phyloP scores from a whole-genome alignment of 495 filamentous ascomycete species.

The Talaromyces proteolyticus region DNA sequence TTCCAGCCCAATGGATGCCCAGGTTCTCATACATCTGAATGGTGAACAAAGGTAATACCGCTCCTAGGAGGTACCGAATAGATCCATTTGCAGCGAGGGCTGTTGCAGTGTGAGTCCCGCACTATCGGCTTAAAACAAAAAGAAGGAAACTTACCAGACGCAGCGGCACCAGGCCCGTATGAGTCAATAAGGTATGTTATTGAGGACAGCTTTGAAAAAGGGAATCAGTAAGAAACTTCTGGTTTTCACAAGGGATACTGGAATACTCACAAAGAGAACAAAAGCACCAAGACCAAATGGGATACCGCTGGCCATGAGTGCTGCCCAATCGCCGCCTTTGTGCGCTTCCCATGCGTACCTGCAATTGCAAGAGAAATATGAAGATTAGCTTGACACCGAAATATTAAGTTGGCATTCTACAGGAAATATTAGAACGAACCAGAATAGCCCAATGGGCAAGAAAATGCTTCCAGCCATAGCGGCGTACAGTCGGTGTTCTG shows the following conservation, averaged over 20 bases:
- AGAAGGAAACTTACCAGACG: slow-evolving; percentile 19
- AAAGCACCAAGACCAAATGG: slow-evolving; percentile 4
- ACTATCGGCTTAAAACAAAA: slow-evolving; percentile 38
- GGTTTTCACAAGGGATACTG: background rate
- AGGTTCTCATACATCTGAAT: slow-evolving; percentile 4
- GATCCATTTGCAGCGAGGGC: slow-evolving; percentile 54
- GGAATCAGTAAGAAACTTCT: background rate
- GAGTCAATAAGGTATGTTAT: slow-evolving; percentile 45
- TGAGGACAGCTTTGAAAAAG: slow-evolving; percentile 1
- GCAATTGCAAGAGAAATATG: background rate
- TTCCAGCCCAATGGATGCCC: slow-evolving; percentile 8
- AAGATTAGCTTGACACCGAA: background rate
- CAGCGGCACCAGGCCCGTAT: slow-evolving; percentile 46
- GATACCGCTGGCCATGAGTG: background rate
- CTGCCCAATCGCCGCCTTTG: slow-evolving; percentile 2
- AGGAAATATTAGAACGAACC: background rate
- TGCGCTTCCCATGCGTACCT: slow-evolving; percentile 4
- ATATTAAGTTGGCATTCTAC: background rate
- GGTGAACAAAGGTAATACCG: slow-evolving; percentile 47
- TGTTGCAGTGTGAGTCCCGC: slow-evolving; percentile 43
- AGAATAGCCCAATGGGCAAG: slow-evolving; percentile 37
- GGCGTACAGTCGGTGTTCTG: slow-evolving; percentile 52
- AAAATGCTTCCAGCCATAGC: slow-evolving; percentile 54
- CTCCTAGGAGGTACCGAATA: slow-evolving; percentile 48
- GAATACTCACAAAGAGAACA: slow-evolving; percentile 1